Evolutionary conservation across 202 grass and related monocot species (phyloP).

Genomic region (Panicum hallii): DNA sequence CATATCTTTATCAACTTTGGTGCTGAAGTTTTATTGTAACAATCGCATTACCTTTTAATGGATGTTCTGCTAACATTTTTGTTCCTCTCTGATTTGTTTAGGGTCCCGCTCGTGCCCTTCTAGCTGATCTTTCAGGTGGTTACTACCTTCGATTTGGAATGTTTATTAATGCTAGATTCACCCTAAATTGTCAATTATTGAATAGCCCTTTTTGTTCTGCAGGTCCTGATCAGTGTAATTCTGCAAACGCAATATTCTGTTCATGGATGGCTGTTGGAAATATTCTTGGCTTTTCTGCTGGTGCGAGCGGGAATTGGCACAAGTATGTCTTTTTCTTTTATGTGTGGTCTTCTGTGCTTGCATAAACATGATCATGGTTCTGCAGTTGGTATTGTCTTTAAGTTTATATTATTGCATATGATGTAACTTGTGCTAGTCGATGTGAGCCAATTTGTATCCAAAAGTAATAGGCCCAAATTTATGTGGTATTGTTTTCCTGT

Average conservation of each 20-base stretch:
- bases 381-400: conserved; percentile 9
- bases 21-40: neutral
- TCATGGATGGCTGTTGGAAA: conserved; percentile 99
- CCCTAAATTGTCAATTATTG: neutral
- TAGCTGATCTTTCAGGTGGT: conserved; percentile 95
- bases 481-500: neutral
- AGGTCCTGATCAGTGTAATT: conserved; percentile 94
- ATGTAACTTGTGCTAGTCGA: neutral
- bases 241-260: conserved; percentile 98
- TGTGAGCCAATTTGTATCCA: conserved; percentile 6
- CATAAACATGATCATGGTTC: conserved; percentile 10
- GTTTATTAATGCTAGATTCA: conserved; percentile 25
- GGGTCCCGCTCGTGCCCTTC: conserved; percentile 93
- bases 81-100: conserved; percentile 32
- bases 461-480: neutral
- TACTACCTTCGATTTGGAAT: conserved; percentile 40
- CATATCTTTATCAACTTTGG: conserved; percentile 26
- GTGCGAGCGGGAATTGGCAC: conserved; percentile 87
- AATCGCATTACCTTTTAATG: conserved; percentile 28
- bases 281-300: conserved; percentile 89
- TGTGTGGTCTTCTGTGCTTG: conserved; percentile 18
- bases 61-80: conserved; percentile 23
- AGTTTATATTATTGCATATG: neutral
- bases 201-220: conserved; percentile 36
- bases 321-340: conserved; percentile 52